A percentile compares a stretch with the other conserved stretches of the same genome.
Conservation (phyloP, 2,329 filamentous ascomycete genomes). For the Ascochyta lentis region DNA sequence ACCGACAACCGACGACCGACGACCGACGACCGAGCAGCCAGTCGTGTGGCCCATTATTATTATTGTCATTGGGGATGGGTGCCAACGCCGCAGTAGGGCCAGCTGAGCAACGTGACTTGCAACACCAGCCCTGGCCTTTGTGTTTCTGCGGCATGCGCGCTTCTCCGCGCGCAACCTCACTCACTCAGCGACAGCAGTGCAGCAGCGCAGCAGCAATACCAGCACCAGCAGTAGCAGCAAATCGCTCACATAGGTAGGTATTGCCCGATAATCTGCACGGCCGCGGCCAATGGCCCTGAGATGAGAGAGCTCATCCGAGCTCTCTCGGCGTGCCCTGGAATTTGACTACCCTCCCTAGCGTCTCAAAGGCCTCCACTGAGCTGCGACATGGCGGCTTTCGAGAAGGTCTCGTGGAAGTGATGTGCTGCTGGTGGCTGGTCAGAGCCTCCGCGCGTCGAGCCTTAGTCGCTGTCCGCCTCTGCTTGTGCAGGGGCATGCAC, state of each 20-base stretch:
- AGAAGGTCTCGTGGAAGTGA: slow-evolving; percentile 44
- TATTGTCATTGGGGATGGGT: background rate
- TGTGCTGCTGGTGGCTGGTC: slow-evolving; percentile 32
- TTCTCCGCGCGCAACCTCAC: slow-evolving; percentile 26
- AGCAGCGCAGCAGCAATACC: slow-evolving; percentile 8
- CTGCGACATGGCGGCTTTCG: slow-evolving; percentile 33
- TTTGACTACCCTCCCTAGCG: slow-evolving; percentile 20
- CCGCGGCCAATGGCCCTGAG: slow-evolving; percentile 28
- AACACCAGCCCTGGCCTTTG: slow-evolving; percentile 27
- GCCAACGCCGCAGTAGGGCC: slow-evolving; percentile 12
- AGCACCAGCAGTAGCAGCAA: slow-evolving; percentile 18
- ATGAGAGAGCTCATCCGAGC: slow-evolving; percentile 30
- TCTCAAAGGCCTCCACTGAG: slow-evolving; percentile 22
- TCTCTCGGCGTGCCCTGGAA: slow-evolving; percentile 17
- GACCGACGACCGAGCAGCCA: background rate
- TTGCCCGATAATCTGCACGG: slow-evolving; percentile 35
- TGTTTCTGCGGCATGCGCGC: slow-evolving; percentile 23
- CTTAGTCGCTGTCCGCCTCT: slow-evolving; percentile 2
- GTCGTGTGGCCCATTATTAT: too few relatives aligned
- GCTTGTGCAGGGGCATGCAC: slow-evolving; percentile 5
- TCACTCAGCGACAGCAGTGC: slow-evolving; percentile 7
- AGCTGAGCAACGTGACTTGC: slow-evolving; percentile 27
- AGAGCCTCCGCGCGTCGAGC: slow-evolving; percentile 8
- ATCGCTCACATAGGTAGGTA: slow-evolving; percentile 17
- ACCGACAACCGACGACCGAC: too few relatives aligned